Evolutionary conservation across 2,329 filamentous ascomycete genomes (phyloP).

Genomic region (Pseudogymnoascus pannorum): DNA sequence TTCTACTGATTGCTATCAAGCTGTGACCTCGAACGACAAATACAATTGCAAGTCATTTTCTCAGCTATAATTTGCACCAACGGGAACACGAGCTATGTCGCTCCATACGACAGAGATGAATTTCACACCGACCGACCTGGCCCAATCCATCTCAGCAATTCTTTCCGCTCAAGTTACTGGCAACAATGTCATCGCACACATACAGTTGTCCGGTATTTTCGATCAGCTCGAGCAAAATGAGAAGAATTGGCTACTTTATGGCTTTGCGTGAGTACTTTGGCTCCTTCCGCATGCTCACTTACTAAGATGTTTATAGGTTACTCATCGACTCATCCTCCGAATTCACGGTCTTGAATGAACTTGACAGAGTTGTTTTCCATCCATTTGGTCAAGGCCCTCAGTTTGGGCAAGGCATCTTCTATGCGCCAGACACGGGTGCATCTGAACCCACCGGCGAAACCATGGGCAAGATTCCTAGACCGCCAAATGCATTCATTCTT

Average conservation of each 20-base stretch:
- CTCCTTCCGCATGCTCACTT: not conserved
- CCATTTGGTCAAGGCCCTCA: not conserved
- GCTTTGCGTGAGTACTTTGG: not conserved
- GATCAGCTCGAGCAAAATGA: not conserved
- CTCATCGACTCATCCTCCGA: not conserved
- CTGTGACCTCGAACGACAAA: not conserved
- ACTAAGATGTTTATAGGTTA: not conserved
- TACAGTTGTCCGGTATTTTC: not conserved
- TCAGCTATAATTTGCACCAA: not conserved
- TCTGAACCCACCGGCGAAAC: not conserved
- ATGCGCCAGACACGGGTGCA: not conserved
- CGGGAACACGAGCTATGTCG: not conserved
- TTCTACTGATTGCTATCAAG: not conserved
- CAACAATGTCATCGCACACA: not conserved
- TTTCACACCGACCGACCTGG: not conserved
- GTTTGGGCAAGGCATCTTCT: not conserved
- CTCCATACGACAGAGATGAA: not conserved
- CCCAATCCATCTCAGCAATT: not conserved
- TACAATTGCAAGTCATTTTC: not conserved
- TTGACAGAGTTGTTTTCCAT: slow-evolving; percentile 2
- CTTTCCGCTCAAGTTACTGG: not conserved
- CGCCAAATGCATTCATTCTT: slow-evolving; percentile 37
- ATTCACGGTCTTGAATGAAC: not conserved
- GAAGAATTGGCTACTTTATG: not conserved
- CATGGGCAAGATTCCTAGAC: slow-evolving; percentile 29